These are phyloP conservation scores for Neobulgaria alba DNA, from an alignment of 2,329 filamentous ascomycete genomes.

Conservation along the genomic window DNA sequence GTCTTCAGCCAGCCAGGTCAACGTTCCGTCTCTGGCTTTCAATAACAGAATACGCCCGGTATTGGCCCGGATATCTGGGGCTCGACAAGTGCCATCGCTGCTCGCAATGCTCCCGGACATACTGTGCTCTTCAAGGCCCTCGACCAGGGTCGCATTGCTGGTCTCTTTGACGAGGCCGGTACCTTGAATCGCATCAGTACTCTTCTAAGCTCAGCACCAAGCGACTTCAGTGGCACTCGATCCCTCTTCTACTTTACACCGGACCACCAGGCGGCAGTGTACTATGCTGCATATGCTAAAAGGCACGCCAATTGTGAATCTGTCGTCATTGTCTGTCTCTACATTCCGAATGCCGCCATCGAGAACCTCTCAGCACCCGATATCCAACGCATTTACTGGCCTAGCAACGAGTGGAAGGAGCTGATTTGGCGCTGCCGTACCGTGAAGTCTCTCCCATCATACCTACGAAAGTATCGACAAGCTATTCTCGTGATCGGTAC, in stretches of 20 bases:
- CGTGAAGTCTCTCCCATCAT: slow-evolving; percentile 1
- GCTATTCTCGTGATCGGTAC: slow-evolving; percentile 5
- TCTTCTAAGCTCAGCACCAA: slow-evolving; percentile 6
- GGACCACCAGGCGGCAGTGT: slow-evolving; percentile 4
- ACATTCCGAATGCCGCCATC: slow-evolving; percentile 4
- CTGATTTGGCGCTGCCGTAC: slow-evolving; percentile 4
- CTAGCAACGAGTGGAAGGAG: slow-evolving; percentile 4
- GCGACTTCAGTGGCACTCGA: slow-evolving; percentile 5
- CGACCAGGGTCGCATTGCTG: slow-evolving; percentile 6
- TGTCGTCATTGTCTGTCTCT: slow-evolving; percentile 3
- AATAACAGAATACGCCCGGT: slow-evolving; percentile 3
- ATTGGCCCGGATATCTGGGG: slow-evolving; percentile 5
- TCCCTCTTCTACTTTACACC: slow-evolving; percentile 6
- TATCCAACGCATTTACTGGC: slow-evolving; percentile 4
- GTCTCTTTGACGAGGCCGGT: slow-evolving; percentile 6
- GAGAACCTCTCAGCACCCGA: slow-evolving; percentile 4
- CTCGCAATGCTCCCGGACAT: slow-evolving; percentile 4
- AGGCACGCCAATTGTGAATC: slow-evolving; percentile 3
- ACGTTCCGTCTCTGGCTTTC: slow-evolving; percentile 3
- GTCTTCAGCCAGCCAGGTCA: slow-evolving; percentile 3
- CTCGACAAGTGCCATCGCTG: slow-evolving; percentile 2
- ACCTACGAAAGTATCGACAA: slow-evolving; percentile 2
- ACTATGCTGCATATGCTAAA: slow-evolving; percentile 5
- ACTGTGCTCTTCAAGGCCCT: slow-evolving; percentile 5
- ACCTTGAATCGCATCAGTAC: slow-evolving; percentile 5